Evolutionary conservation across 2,329 filamentous ascomycete genomes (phyloP).

Genomic region (Pseudopyrenochaeta lycopersici): DNA sequence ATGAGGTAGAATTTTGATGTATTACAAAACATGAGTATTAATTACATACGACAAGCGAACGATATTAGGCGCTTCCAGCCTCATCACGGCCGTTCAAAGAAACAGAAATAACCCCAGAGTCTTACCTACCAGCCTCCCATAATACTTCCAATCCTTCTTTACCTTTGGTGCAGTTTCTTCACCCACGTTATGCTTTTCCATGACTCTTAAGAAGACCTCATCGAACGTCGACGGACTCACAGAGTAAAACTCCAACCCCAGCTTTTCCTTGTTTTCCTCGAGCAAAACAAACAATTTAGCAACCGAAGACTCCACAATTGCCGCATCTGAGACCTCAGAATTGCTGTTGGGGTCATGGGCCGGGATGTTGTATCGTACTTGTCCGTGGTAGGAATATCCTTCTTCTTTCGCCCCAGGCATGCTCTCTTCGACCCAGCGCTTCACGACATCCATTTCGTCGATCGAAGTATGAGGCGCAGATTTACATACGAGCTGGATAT

Average conservation of each 20-base stretch:
- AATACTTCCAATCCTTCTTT: conserved; percentile 26
- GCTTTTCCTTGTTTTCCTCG: conserved; percentile 71
- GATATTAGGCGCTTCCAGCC: not conserved
- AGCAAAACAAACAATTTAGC: conserved; percentile 70
- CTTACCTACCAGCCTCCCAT: conserved; percentile 8
- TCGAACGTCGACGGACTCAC: conserved; percentile 85
- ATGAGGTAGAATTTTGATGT: not conserved
- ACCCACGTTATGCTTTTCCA: conserved; percentile 57
- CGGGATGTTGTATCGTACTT: conserved; percentile 26
- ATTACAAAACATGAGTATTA: not conserved
- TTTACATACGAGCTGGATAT: conserved; percentile 79
- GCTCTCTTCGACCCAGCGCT: conserved; percentile 67
- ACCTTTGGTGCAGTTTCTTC: conserved; percentile 22
- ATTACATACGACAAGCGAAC: conserved; percentile 1
- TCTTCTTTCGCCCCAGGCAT: conserved; percentile 69
- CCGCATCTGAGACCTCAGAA: conserved; percentile 19
- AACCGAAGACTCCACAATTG: conserved; percentile 43
- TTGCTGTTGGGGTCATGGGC: not conserved
- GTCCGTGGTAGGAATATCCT: conserved; percentile 25
- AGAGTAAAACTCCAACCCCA: conserved; percentile 83
- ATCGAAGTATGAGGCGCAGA: conserved; percentile 75
- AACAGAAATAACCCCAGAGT: not conserved
- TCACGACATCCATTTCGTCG: conserved; percentile 71
- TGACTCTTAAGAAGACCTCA: conserved; percentile 86
- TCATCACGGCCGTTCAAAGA: not conserved